Conservation (phyloP, 108 stramenopile genomes). For the Fistulifera pelliculosa region DNA sequence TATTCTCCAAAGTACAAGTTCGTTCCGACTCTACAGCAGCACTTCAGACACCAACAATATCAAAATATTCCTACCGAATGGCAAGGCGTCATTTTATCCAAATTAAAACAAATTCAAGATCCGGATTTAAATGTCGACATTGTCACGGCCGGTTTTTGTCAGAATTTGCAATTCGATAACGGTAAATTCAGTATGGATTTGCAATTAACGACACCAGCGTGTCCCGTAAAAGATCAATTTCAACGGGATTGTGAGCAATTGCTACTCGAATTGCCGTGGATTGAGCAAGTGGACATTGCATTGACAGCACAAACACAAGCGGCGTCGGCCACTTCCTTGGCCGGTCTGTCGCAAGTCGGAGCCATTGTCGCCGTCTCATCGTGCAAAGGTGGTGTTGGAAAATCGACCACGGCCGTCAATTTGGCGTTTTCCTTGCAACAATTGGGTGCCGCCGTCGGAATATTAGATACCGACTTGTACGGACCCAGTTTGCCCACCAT, state of each 20-base stretch:
- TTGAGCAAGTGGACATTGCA: slow-evolving; percentile 27
- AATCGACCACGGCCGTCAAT: slow-evolving; percentile 94
- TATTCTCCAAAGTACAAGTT: no score
- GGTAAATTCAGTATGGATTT: slow-evolving; percentile 57
- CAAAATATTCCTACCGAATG: slow-evolving; percentile 52
- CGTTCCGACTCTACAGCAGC: no score
- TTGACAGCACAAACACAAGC: slow-evolving; percentile 54
- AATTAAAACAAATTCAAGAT: slow-evolving; percentile 58
- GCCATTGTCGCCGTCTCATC: slow-evolving; percentile 74
- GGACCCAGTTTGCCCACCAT: slow-evolving; percentile 88
- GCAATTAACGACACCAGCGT: slow-evolving; percentile 68
- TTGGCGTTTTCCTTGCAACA: slow-evolving; percentile 84
- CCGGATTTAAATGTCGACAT: slow-evolving; percentile 68
- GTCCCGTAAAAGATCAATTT: slow-evolving; percentile 69
- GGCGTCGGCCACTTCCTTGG: slow-evolving; percentile 20
- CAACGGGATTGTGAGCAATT: slow-evolving; percentile 45
- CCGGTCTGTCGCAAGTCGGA: slow-evolving; percentile 66
- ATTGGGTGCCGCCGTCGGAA: slow-evolving; percentile 77
- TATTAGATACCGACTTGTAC: slow-evolving; percentile 96
- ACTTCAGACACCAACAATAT: no score
- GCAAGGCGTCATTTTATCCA: slow-evolving; percentile 52
- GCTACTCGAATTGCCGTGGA: slow-evolving; percentile 42
- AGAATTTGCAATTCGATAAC: slow-evolving; percentile 49
- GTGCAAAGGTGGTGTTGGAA: slow-evolving; percentile 97
- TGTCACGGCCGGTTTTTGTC: slow-evolving; percentile 68